Base-by-base conservation (phyloP, 177 flowering plant species). In the Vitis hybrid region DNA sequence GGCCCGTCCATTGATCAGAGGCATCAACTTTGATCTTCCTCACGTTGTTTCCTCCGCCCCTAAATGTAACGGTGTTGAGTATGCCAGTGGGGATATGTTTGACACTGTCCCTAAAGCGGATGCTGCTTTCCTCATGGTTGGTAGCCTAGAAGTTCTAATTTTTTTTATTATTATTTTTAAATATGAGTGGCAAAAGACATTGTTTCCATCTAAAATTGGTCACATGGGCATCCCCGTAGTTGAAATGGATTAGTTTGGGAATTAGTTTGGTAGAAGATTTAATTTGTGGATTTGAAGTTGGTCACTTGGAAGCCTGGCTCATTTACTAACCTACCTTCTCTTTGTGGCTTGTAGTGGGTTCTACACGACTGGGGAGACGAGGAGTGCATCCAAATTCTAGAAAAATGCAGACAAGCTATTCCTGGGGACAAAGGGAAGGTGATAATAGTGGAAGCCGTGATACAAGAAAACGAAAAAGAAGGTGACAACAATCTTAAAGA, bases 1-100 rank as follows among this genome's bases (percentile, higher is more conserved):
- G 80, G 80, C 87, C 14, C 85, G 72, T 66, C 93, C 93, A 13
- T 75, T 83, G 86, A 81, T 89, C 14, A 68, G 70, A 9, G 91
- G 86, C 67, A 84, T 85, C 65, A 89, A 90, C 70, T 90, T 87
- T 55, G 93, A 90, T 75, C 91, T 90, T 60, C 89, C 90, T 22
- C 90, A 87, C 70, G 96, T 87, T 48, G 83, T 82, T 1, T 69
- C 83, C 3, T 77, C 19, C 6, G 85, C 84, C 1, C 76, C 76
- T 0, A 15, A 56, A 22, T 52, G 51, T 21, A 67, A 69, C 0
- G 77, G 84, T 0, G 73, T 88, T 50, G 76, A 81, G 70, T 81
- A 86, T 55, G 84, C 88, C 3, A 88, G 79, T 0, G 97, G 97
- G 0, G 78, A 88, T 78, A 85, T 91, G 89, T 89, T 91, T 62